phyloP scores from a whole-genome alignment of 2,329 filamentous ascomycete genomes.

The Cercospora nicotianae region DNA sequence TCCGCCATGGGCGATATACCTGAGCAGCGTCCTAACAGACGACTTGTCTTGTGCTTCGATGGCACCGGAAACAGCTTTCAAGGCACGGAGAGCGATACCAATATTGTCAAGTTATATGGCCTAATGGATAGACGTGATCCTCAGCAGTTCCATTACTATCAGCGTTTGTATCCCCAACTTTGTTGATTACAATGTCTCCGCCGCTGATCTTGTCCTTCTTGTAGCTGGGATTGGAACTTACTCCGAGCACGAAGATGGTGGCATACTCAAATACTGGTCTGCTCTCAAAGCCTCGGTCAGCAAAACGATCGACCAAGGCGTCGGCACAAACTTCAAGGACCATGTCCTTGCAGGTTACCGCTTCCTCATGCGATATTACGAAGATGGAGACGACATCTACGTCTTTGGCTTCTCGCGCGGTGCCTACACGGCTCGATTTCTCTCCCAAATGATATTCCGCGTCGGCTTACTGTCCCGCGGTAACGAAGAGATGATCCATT shows the following conservation, averaged over 20 bases:
- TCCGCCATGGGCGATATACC: not conserved
- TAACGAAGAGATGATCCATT: slow-evolving; percentile 81
- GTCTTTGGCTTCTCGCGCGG: slow-evolving; percentile 25
- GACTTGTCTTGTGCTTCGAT: not conserved
- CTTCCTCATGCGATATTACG: slow-evolving; percentile 36
- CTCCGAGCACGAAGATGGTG: not conserved
- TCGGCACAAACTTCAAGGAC: slow-evolving; percentile 77
- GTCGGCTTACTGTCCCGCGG: slow-evolving; percentile 76
- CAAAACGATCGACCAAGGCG: slow-evolving; percentile 74
- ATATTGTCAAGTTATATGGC: not conserved
- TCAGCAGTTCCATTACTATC: not conserved
- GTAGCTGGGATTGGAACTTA: not conserved
- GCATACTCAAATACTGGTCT: not conserved
- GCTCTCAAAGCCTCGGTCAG: not conserved
- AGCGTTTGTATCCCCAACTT: not conserved
- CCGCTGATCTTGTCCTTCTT: not conserved
- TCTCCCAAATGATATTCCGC: slow-evolving; percentile 69
- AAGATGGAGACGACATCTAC: slow-evolving; percentile 23
- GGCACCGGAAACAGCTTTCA: not conserved
- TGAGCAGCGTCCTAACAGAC: not conserved
- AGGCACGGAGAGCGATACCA: not conserved
- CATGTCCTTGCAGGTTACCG: slow-evolving; percentile 78
- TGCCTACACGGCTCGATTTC: slow-evolving; percentile 40
- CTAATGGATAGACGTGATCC: not conserved
- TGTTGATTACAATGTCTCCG: not conserved